Conservation (phyloP, 108 stramenopile genomes). For the Pseudonitzschia delicatissima region DNA sequence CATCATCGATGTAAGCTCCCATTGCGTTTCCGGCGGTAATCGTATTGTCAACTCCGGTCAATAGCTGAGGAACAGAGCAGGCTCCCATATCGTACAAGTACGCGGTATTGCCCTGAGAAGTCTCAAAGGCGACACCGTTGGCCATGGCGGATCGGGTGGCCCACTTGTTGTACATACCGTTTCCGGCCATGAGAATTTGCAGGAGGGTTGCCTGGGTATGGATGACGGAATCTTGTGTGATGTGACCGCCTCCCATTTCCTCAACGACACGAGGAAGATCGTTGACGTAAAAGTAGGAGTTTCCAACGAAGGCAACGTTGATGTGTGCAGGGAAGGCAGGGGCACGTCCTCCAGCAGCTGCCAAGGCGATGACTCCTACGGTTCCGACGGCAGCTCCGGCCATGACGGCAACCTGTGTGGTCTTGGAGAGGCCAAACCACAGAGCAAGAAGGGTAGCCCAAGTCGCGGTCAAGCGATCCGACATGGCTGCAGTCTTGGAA, state of each 20-base stretch:
- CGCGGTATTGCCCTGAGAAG: conserved; percentile 8
- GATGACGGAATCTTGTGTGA: conserved; percentile 51
- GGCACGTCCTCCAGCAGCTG: conserved; percentile 1
- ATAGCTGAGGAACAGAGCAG: conserved; percentile 52
- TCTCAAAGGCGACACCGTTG: conserved; percentile 13
- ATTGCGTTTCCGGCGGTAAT: conserved; percentile 28
- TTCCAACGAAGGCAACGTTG: conserved; percentile 53
- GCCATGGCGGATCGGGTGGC: conserved; percentile 34
- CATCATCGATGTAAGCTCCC: conserved; percentile 42
- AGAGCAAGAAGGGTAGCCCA: background rate
- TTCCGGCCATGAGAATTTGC: conserved; percentile 41
- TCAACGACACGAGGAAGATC: conserved; percentile 57
- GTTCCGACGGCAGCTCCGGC: conserved; percentile 8
- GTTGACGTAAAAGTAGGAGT: conserved; percentile 50
- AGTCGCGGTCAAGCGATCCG: background rate
- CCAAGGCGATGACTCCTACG: background rate
- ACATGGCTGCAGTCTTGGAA: background rate
- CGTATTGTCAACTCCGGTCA: conserved; percentile 36
- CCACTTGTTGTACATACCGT: conserved; percentile 58
- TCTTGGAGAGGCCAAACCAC: conserved; percentile 8
- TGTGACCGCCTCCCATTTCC: conserved; percentile 7
- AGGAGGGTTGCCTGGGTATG: conserved; percentile 33
- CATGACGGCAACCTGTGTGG: background rate
- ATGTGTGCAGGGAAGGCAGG: background rate
- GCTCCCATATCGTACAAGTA: conserved; percentile 52